Evolutionary conservation across 108 stramenopile species (phyloP), one percentile per base, ranked within the genome.

Genomic region (Nannochloropsis granulata): DNA sequence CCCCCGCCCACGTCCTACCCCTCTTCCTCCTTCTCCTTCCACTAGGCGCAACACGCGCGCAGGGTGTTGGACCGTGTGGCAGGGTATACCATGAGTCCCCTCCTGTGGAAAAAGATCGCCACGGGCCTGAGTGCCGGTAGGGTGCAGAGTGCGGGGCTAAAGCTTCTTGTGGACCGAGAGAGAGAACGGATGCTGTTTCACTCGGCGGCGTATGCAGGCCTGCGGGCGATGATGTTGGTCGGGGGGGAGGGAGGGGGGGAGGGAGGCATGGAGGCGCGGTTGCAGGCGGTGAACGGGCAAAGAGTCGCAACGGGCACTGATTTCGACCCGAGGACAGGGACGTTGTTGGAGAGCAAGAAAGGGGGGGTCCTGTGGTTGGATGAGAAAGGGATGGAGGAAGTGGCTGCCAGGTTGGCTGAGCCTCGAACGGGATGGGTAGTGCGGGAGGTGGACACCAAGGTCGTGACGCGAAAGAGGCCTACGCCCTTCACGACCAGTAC

Each of bases 401-500:
- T 81, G 82, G 82, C 86, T 0, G 45, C 83, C 26, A 24, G 43
- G 13, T 34, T 83, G 44, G 78, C 85, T 7, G 34, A 43, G 2
- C 42, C 44, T 26, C 23, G 81, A 13, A 79, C 84, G 13, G 43
- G 44, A 5, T 71, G 56, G 45, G n/a, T n/a, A 24, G 87, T 83
- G 43, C 21, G 85, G 23, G 43, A 86, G 45, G 79, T 88, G 13
- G 85, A 84, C 34, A 85, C 34, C 21, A 43, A 45, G 25, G 42
- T 44, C 81, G 78, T 87, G 88, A 42, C 82, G 85, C 83, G 82
- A 42, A 23, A 84, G 78, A 90, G 93, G 34, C 93, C 94, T 14
- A 13, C 84, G 12, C 93, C 94, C 11, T 94, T 92, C 86, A 93
- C 92, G 45, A 95, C 94, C 10, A 93, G 93, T 13, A 94, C 93